Conservation (phyloP, 441 rosid genomes). For the Bruguiera hainesii region DNA sequence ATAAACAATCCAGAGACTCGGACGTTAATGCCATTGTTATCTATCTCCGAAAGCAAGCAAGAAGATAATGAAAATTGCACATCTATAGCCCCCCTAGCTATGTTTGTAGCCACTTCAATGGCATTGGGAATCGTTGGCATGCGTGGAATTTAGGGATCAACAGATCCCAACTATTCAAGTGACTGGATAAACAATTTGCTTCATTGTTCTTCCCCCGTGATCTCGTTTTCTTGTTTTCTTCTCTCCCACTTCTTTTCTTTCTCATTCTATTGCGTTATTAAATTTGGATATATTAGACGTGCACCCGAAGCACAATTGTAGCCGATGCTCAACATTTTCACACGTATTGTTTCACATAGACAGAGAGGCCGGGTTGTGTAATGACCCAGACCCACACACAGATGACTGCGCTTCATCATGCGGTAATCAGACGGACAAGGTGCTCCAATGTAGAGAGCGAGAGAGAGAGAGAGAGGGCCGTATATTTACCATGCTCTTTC, state of each 20-base stretch:
- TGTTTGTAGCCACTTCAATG: background rate
- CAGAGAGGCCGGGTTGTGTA: too few species aligned
- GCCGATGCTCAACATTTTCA: too few species aligned
- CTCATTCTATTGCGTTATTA: too few species aligned
- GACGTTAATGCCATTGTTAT: slow-evolving; percentile 10
- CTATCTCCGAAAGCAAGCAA: slow-evolving; percentile 18
- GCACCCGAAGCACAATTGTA: too few species aligned
- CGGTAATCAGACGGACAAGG: too few species aligned
- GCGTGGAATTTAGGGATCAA: slow-evolving; percentile 32
- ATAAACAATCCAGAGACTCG: slow-evolving; percentile 6
- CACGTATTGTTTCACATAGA: too few species aligned
- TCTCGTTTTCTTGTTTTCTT: background rate
- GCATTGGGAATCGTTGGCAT: slow-evolving; percentile 28
- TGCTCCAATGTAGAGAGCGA: too few species aligned
- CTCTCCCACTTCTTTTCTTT: background rate
- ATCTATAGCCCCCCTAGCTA: slow-evolving; percentile 8
- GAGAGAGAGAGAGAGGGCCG: too few species aligned
- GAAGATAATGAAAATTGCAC: background rate
- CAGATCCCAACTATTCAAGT: background rate
- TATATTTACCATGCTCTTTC: too few species aligned
- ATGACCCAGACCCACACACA: too few species aligned
- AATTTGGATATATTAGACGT: too few species aligned
- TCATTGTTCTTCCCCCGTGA: slow-evolving; percentile 4
- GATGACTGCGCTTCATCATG: too few species aligned
- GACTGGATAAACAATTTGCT: background rate